These are phyloP conservation scores for Rosa chinensis DNA, from an alignment of 306 rosid genomes.

Conservation along the genomic window DNA sequence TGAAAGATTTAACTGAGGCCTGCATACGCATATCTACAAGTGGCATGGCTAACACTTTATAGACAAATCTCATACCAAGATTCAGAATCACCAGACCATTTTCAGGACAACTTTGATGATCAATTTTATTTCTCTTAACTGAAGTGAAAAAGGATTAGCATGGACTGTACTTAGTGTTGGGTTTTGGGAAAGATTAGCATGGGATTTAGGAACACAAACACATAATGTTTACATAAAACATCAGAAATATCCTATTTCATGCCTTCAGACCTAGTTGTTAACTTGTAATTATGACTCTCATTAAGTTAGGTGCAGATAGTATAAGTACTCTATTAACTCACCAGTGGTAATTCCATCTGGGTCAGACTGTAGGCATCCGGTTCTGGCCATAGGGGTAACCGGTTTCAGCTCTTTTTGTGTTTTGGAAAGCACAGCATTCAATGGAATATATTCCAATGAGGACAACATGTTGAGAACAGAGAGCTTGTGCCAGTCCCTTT, in stretches of 20 bases:
- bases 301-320: neutral
- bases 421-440: conserved; percentile 90
- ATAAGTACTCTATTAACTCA: conserved; percentile 17
- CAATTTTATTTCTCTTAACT: neutral
- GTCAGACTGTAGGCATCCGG: conserved; percentile 71
- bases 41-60: neutral
- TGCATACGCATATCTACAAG: neutral
- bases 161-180: neutral
- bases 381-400: conserved; percentile 76
- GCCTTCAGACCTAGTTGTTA: too few species aligned
- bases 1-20: neutral
- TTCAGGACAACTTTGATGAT: conserved; percentile 1
- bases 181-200: too few species aligned
- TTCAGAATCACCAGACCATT: neutral
- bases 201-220: neutral
- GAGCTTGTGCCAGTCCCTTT: conserved; percentile 84
- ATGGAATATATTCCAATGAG: conserved; percentile 76
- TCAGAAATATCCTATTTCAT: neutral
- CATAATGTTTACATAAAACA: neutral
- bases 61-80: neutral
- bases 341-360: conserved; percentile 92
- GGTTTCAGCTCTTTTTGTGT: conserved; percentile 64
- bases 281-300: too few species aligned
- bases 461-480: conserved; percentile 62
- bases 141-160: too few species aligned